Base-by-base conservation (phyloP, 2,329 filamentous ascomycete genomes). In the Chaetoscypha palmicola region DNA sequence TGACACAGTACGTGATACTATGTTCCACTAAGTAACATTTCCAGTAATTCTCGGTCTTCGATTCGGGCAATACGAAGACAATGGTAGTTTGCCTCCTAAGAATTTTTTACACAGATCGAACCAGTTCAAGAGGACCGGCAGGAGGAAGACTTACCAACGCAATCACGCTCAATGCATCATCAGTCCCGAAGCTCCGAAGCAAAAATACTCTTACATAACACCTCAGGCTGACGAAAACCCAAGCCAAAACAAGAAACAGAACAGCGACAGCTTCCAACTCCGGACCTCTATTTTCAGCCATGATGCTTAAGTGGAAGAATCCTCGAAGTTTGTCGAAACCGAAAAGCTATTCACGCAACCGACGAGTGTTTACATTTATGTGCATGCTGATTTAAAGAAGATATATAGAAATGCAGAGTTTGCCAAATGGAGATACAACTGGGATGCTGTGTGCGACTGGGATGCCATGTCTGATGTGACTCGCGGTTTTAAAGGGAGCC, bases 231-330 rank as follows among this genome's bases (percentile, higher is more conserved):
- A 60, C 49, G 7, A 52, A 42, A 28, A 59, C 36, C 10, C 62
- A 59, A 5, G 58, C 60, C 7, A 69, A 34, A 4, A 63, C 43
- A 12, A 69, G 31, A 35, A 70, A 66, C 3, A 61, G 49, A 40
- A 55, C 49, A 28, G 64, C 48, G 41, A 69, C 60, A 9, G 66
- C 59, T 14, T 66, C 19, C 45, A 58, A 45, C 37, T 58, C 43
- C 17, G 52, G 44, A 23, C 51, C 55, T 49, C 57, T 34, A 21
- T 31, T 28, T n/a, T 34, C 40, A 4, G 24, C 21, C 40, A 43
- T 43, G 24, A 37, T 30, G 40, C n/a, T n/a, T n/a, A n/a, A n/a
- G n/a, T n/a, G n/a, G n/a, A n/a, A n/a, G n/a, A n/a, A n/a, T n/a
- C n/a, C n/a, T n/a, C n/a, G n/a, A n/a, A n/a, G n/a, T n/a, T n/a